Base-by-base conservation (phyloP, 495 filamentous ascomycete species). In the Xylaria sp. region DNA sequence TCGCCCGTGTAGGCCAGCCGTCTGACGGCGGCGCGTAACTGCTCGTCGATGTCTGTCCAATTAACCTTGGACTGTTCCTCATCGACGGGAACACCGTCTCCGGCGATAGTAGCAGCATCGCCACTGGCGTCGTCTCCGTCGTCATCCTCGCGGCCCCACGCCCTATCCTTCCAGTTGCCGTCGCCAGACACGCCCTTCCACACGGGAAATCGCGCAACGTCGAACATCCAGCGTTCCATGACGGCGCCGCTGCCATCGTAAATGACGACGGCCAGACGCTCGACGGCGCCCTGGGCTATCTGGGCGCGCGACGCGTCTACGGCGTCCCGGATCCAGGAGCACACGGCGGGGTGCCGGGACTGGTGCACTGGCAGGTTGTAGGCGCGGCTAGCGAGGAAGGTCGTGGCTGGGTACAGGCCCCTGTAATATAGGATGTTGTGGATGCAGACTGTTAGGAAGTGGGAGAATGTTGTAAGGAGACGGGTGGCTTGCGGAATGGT, bases 351-450 rank as follows among this genome's bases (percentile, higher is more conserved):
- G 78, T 98, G 94, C 71, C 96, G 91, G 72, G 88, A 93, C 80
- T 98, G 95, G 74, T 93, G 90, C 48, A 97, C 92, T 33, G 94
- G 90, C 71, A 93, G 91, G 81, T 97, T 96, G 87, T 94, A 98
- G 73, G 91, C 93, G 71, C 91, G 90, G 24, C 91, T 90, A 44
- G 90, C 88, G 68, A 97, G 86, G 82, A 98, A 98, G 58, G 94
- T 92, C 31, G 87, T 79, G 63, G 83, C 80, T 0, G 95, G 94
- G 79, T 99, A 99, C 78, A 98, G 89, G 71, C 81, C 79, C 69
- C 96, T 92, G 72, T 95, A 89, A 83, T 93, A 97, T 72, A 99
- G 90, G 77, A 98, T 93, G 75, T 95, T 96, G 84, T 99, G 96
- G 77, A 95, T 92, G 73, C 93, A 90, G 52, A 96, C 90, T 68